Base-by-base conservation (phyloP, 1,284 basidiomycete genomes). In the Rugosomyces carneus region DNA sequence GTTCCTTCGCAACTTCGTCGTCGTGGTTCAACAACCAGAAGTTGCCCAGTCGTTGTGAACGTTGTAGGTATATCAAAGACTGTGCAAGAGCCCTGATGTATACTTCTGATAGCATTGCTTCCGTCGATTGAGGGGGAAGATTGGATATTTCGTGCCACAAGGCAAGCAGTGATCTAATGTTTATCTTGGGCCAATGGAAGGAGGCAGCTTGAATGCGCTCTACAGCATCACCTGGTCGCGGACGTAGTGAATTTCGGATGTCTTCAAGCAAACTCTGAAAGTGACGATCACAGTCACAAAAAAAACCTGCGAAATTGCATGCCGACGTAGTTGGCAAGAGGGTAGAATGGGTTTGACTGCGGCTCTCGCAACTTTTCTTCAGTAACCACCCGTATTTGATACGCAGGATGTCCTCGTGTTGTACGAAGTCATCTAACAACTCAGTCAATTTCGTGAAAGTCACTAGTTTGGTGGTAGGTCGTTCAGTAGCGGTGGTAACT, bases 61-160 rank as follows among this genome's bases (percentile, higher is more conserved):
- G 63, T 39, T 73, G 72, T 23, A 63, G 56, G 13, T 50, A 44
- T 4, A 72, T 44, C 23, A 63, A 27, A 1, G 52, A 44, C 34
- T 57, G 42, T 1, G 63, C 67, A 5, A 69, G 48, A 2, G 10
- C 24, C 10, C 43, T 13, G 34, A 50, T 26, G n/a, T 4, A 24
- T n/a, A 21, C 21, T 38, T 13, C 21, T 24, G 7, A n/a, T 24
- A 21, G 7, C 36, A 21, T 8, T 8, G 11, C 19, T 8, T 38
- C 21, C 27, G 8, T 29, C 10, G 21, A 24, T 15, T n/a, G 21
- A 11, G 11, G 24, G 21, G 21, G 24, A n/a, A 24, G 37, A 7
- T 1, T 24, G 15, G 13, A 10, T 5, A 8, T 21, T 5, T n/a
- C 20, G 13, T 13, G 37, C 21, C 27, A 29, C 27, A 29, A 13